Evolutionary conservation across 768 basidiomycete species (phyloP).

Genomic region (Mycena rosella): DNA sequence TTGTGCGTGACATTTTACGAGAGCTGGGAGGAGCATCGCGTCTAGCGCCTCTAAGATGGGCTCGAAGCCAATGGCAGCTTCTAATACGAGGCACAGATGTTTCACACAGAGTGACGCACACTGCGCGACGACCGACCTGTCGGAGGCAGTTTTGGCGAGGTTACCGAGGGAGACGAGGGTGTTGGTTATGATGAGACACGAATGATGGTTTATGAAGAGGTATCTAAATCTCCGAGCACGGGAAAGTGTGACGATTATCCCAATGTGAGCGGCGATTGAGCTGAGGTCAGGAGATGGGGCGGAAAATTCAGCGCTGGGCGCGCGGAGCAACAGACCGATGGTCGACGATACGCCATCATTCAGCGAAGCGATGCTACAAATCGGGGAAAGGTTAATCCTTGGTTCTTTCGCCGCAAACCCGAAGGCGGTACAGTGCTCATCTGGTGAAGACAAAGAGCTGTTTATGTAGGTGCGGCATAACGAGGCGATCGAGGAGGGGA

Average conservation of each 20-base stretch:
- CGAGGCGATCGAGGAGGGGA: background rate
- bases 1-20: constrained; percentile 14
- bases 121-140: background rate
- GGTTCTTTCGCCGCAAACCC: background rate
- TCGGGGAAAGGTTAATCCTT: background rate
- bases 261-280: constrained; percentile 15
- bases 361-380: no score
- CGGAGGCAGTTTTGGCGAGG: background rate
- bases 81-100: constrained; percentile 17
- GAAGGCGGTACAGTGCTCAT: background rate
- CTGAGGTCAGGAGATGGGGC: background rate
- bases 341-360: background rate
- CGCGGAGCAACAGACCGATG: background rate
- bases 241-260: constrained; percentile 18
- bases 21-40: constrained; percentile 7
- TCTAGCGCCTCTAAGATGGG: constrained; percentile 8
- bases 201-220: constrained; percentile 4
- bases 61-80: constrained; percentile 1
- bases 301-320: background rate
- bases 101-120: constrained; percentile 15
- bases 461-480: constrained; percentile 1
- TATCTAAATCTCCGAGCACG: background rate
- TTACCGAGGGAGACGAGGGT: background rate
- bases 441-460: background rate
- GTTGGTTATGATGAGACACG: background rate